Conservation (phyloP, 2,329 filamentous ascomycete species). For the Penicillium psychrosexuale region DNA sequence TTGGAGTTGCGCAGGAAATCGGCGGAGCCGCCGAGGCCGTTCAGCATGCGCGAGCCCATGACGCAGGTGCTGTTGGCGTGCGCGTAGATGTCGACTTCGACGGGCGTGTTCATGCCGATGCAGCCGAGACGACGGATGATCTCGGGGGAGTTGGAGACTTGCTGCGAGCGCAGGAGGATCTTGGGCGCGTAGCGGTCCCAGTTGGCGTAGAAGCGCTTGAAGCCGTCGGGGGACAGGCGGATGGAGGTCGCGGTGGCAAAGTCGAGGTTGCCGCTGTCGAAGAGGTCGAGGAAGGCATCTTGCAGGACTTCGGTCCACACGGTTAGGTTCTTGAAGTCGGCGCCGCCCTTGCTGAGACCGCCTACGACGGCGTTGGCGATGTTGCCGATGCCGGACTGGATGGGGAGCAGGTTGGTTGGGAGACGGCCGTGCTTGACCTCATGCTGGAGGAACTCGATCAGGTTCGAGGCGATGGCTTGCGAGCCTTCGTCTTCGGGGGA, state of each 20-base stretch:
- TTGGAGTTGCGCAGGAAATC: conserved; percentile 77
- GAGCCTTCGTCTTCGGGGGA: conserved; percentile 70
- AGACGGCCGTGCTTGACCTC: conserved; percentile 76
- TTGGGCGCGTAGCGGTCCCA: conserved; percentile 78
- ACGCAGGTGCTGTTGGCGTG: conserved; percentile 90
- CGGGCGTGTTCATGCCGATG: conserved; percentile 93
- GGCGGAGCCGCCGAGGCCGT: conserved; percentile 76
- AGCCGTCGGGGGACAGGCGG: conserved; percentile 85
- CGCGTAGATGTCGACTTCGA: conserved; percentile 92
- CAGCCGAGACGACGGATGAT: conserved; percentile 83
- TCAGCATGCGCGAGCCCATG: conserved; percentile 83
- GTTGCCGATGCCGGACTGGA: conserved; percentile 88
- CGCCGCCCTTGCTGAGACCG: conserved; percentile 67
- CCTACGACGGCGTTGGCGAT: conserved; percentile 90
- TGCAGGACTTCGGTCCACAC: conserved; percentile 94
- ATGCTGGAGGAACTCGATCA: conserved; percentile 84
- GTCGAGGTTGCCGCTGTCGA: conserved; percentile 81
- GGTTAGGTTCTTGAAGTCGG: conserved; percentile 81
- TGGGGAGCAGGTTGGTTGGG: conserved; percentile 70
- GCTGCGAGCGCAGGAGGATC: conserved; percentile 80
- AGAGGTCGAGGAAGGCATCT: conserved; percentile 88
- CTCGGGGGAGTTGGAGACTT: conserved; percentile 84
- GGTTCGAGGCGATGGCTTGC: conserved; percentile 68
- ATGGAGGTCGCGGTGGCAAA: conserved; percentile 88
- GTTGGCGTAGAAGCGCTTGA: conserved; percentile 84